Conservation (phyloP, 257 asterid genomes). For the Schizonepeta tenuifolia region DNA sequence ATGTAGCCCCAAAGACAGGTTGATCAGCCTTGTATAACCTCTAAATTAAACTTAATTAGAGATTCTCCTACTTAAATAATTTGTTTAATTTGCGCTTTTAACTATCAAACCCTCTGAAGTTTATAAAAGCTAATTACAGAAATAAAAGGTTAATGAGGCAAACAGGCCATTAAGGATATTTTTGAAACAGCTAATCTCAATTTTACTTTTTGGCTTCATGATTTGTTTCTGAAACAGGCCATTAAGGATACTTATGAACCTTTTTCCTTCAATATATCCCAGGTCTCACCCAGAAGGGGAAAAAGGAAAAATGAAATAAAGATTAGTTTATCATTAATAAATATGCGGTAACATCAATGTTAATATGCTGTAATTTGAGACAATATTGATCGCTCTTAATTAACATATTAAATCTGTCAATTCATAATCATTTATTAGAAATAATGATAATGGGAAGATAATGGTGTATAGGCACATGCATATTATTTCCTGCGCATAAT, state of each 20-base stretch:
- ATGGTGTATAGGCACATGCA: neutral
- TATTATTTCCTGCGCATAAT: conserved; percentile 14
- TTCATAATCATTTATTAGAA: neutral
- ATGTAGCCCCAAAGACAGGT: too few relatives aligned
- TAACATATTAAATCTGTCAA: neutral
- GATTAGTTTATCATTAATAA: too few relatives aligned
- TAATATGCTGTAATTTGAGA: neutral
- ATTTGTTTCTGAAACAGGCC: too few relatives aligned
- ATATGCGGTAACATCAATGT: too few relatives aligned
- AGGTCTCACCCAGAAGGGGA: too few relatives aligned
- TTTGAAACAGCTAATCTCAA: neutral
- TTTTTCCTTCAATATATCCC: too few relatives aligned
- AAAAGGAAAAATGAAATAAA: too few relatives aligned
- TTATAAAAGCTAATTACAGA: neutral
- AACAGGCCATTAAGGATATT: neutral
- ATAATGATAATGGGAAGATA: conserved; percentile 23
- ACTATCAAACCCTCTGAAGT: neutral
- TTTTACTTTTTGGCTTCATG: neutral
- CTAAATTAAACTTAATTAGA: conserved; percentile 14
- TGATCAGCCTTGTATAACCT: neutral
- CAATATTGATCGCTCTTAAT: neutral
- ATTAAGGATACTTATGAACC: too few relatives aligned
- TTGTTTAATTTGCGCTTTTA: neutral
- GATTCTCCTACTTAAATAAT: conserved; percentile 7
- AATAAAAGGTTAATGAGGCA: neutral